Evolutionary conservation across 179 eudicot genomes (phyloP).

Genomic region (Vitellaria paradoxa): DNA sequence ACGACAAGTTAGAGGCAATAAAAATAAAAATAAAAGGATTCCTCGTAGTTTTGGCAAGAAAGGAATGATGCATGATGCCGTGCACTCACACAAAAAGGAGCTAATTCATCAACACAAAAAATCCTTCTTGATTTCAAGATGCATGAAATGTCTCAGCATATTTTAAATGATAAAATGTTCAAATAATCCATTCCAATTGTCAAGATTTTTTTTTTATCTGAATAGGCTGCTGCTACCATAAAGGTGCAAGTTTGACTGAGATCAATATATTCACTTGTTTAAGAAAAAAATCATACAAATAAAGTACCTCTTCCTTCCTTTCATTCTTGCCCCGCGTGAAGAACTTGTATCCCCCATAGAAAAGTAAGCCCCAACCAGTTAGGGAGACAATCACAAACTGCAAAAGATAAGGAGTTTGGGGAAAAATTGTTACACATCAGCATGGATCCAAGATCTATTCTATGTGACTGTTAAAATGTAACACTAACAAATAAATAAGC

Average conservation of each 20-base stretch:
- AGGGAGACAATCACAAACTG: conserved; percentile 45
- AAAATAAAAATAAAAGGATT: neutral
- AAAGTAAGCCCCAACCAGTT: conserved; percentile 36
- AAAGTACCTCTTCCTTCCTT: conserved; percentile 27
- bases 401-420: conserved; percentile 6
- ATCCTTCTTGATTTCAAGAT: neutral
- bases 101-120: neutral
- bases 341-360: conserved; percentile 41
- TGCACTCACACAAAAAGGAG: neutral
- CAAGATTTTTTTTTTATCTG: neutral
- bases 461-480: neutral
- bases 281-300: neutral
- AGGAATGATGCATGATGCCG: no score
- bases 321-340: conserved; percentile 28
- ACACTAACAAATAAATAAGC: neutral
- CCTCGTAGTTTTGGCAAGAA: neutral
- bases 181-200: neutral
- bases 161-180: neutral
- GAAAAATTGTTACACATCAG: neutral
- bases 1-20: neutral
- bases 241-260: neutral
- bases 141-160: neutral
- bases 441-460: neutral
- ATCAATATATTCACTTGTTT: neutral
- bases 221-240: neutral